phyloP scores from a whole-genome alignment of 1,284 basidiomycete species.

The Pascua guehoae region DNA sequence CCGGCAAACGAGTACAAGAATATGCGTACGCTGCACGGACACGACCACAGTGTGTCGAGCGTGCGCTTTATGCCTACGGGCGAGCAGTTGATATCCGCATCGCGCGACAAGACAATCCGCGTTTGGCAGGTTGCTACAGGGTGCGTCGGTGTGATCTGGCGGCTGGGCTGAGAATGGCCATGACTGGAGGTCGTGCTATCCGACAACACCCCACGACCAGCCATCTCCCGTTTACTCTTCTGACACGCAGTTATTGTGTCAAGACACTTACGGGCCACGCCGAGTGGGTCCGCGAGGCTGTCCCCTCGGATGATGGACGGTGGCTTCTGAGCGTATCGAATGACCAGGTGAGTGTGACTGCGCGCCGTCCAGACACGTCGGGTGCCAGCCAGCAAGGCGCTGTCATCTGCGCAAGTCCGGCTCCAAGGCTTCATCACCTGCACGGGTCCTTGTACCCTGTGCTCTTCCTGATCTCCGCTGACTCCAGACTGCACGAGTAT shows the following conservation, averaged over 20 bases:
- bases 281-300: conserved; percentile 66
- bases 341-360: conserved; percentile 64
- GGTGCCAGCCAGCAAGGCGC: too few relatives aligned
- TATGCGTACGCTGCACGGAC: conserved; percentile 77
- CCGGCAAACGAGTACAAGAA: conserved; percentile 84
- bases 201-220: too few relatives aligned
- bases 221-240: too few relatives aligned
- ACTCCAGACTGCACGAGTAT: conserved; percentile 71
- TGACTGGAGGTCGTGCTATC: too few relatives aligned
- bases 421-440: not conserved
- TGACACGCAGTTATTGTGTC: conserved; percentile 55
- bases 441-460: not conserved
- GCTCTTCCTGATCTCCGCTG: not conserved
- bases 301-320: conserved; percentile 71
- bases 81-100: conserved; percentile 75
- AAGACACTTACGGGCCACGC: conserved; percentile 61
- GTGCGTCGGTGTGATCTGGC: conserved; percentile 50
- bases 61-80: conserved; percentile 81
- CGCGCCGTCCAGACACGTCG: too few relatives aligned
- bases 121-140: conserved; percentile 82
- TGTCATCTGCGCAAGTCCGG: too few relatives aligned
- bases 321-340: conserved; percentile 75
- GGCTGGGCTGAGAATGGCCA: not conserved
- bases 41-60: conserved; percentile 84
- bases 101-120: conserved; percentile 78